These are phyloP conservation scores for Megacollybia platyphylla DNA, from an alignment of 1,284 basidiomycete genomes.

Conservation along the genomic window DNA sequence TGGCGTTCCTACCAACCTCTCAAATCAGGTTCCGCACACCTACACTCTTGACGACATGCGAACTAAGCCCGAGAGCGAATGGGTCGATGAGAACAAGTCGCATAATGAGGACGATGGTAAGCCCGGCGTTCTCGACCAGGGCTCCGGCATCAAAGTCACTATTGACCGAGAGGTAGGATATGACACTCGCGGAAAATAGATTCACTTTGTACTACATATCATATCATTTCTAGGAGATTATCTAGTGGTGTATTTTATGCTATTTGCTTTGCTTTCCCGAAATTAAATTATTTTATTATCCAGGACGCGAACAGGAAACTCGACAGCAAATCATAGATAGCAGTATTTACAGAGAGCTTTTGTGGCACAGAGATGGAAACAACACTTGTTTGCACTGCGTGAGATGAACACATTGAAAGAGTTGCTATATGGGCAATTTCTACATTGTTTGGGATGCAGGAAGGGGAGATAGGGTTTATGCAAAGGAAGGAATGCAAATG, in stretches of 20 bases:
- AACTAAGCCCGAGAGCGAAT: slow-evolving; percentile 33
- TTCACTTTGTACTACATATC: no score
- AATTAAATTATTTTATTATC: no score
- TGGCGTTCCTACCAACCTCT: slow-evolving; percentile 20
- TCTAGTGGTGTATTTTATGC: no score
- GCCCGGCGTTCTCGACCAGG: slow-evolving; percentile 4
- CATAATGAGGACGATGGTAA: slow-evolving; percentile 11
- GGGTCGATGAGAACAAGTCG: slow-evolving; percentile 19
- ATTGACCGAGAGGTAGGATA: slow-evolving; percentile 42
- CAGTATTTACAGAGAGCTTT: no score
- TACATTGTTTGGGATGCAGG: background rate
- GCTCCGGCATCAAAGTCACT: slow-evolving; percentile 32
- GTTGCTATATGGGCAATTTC: no score
- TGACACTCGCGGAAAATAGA: slow-evolving; percentile 13
- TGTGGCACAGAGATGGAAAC: no score
- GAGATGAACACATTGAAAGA: no score
- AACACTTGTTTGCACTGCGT: no score
- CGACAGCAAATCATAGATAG: no score
- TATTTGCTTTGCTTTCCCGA: no score
- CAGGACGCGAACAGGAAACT: no score
- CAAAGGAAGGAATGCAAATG: background rate
- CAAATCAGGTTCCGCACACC: slow-evolving; percentile 29
- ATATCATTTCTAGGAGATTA: no score
- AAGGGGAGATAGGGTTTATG: background rate
- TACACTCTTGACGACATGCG: slow-evolving; percentile 57